A percentile compares a stretch with the other conserved stretches of the same genome.
Conservation (phyloP, 768 basidiomycete genomes). For the Tulasnella sp. region DNA sequence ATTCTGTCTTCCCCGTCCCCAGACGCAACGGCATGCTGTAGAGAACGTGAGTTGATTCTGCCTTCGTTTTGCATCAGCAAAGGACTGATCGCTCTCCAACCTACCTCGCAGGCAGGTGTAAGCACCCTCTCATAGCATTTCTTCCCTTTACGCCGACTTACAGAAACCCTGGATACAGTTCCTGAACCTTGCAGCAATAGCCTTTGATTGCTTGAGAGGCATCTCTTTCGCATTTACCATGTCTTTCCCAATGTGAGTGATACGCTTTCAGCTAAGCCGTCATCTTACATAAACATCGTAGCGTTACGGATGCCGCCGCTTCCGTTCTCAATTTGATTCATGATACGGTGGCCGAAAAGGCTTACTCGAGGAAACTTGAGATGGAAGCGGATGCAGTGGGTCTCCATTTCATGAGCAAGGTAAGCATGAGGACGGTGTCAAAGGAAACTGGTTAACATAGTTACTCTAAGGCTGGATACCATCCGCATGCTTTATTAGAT, state of each 20-base stretch:
- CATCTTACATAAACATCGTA: not conserved
- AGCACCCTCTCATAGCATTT: not conserved
- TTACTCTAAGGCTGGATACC: slow-evolving; percentile 32
- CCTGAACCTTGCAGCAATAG: slow-evolving; percentile 33
- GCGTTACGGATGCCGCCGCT: slow-evolving; percentile 31
- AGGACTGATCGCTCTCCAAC: too few species aligned
- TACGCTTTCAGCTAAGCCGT: slow-evolving; percentile 5
- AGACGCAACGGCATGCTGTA: slow-evolving; percentile 33
- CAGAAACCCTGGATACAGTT: slow-evolving; percentile 23
- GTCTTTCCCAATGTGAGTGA: slow-evolving; percentile 33
- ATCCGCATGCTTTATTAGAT: slow-evolving; percentile 31
- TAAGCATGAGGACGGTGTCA: too few species aligned
- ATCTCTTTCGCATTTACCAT: slow-evolving; percentile 34
- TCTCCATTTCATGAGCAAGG: slow-evolving; percentile 34
- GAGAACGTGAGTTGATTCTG: slow-evolving; percentile 31
- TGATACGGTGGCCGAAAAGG: slow-evolving; percentile 31
- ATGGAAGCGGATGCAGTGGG: slow-evolving; percentile 36
- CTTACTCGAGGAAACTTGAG: slow-evolving; percentile 36
- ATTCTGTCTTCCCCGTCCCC: not conserved
- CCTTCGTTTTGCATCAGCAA: not conserved
- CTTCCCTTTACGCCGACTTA: not conserved
- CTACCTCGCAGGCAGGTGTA: not conserved
- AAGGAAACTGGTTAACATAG: too few species aligned
- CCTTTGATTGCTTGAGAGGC: slow-evolving; percentile 35
- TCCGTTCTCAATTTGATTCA: slow-evolving; percentile 32